phyloP scores from a whole-genome alignment of 2,329 filamentous ascomycete genomes.

The Diplodia sapinea region DNA sequence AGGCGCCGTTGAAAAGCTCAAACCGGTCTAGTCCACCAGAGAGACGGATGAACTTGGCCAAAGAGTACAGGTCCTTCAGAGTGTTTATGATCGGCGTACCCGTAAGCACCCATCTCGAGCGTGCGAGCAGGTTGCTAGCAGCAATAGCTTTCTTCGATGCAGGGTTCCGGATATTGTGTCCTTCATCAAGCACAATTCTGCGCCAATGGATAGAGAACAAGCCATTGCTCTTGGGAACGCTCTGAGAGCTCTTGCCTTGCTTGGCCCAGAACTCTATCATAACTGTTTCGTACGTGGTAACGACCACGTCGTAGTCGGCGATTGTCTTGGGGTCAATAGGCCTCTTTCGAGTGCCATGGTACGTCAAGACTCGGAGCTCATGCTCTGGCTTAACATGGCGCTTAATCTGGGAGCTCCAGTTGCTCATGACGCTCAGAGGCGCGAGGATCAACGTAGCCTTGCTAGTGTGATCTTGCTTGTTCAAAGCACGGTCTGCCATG shows the following conservation, averaged over 20 bases:
- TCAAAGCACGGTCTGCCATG: constrained; percentile 64
- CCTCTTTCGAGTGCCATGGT: constrained; percentile 67
- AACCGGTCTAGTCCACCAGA: constrained; percentile 72
- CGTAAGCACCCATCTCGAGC: constrained; percentile 74
- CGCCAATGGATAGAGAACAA: constrained; percentile 67
- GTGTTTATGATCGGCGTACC: constrained; percentile 91
- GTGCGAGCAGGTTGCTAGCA: constrained; percentile 63
- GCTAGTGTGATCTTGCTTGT: constrained; percentile 53
- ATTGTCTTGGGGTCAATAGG: constrained; percentile 63
- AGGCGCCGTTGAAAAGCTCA: constrained; percentile 67
- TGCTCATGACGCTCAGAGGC: constrained; percentile 77
- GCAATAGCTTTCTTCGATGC: constrained; percentile 66
- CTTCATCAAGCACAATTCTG: constrained; percentile 80
- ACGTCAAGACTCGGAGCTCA: constrained; percentile 68
- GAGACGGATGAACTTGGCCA: constrained; percentile 79
- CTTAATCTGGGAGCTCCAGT: constrained; percentile 83
- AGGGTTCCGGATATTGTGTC: constrained; percentile 80
- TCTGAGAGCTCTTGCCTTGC: constrained; percentile 34
- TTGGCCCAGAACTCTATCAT: constrained; percentile 39
- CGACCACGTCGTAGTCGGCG: constrained; percentile 71
- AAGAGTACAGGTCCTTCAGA: constrained; percentile 75
- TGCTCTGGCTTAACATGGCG: constrained; percentile 67
- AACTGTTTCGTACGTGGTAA: constrained; percentile 80
- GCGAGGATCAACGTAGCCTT: constrained; percentile 85
- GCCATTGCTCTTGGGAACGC: constrained; percentile 52